Conservation (phyloP, 2,329 filamentous ascomycete genomes). For the Xylaria sp. region DNA sequence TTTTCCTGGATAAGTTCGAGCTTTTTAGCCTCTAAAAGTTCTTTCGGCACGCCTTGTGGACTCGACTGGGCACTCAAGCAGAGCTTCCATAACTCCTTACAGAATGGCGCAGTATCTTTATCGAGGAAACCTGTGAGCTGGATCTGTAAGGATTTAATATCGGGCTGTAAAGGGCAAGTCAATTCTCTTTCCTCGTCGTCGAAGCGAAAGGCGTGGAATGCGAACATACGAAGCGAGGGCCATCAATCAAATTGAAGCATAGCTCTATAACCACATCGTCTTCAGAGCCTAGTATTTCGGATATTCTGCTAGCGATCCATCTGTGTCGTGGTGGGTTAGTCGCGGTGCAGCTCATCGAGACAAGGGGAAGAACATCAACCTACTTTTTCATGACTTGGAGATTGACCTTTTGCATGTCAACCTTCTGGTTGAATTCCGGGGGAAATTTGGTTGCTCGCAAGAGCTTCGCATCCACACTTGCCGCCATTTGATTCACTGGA, state of each 20-base stretch:
- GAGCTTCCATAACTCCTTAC: conserved; percentile 91
- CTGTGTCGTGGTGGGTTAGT: conserved; percentile 51
- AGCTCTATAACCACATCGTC: conserved; percentile 96
- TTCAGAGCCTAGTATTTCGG: conserved; percentile 85
- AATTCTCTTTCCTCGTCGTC: neutral
- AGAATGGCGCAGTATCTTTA: conserved; percentile 86
- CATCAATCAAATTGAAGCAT: conserved; percentile 49
- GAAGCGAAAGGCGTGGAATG: neutral
- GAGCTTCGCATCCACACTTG: conserved; percentile 86
- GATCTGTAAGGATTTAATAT: conserved; percentile 95
- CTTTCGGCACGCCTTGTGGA: conserved; percentile 89
- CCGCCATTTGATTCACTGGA: conserved; percentile 64
- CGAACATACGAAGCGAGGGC: conserved; percentile 29
- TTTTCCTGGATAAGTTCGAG: conserved; percentile 93
- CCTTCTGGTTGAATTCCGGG: conserved; percentile 89
- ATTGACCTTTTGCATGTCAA: conserved; percentile 97
- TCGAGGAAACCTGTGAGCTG: conserved; percentile 94
- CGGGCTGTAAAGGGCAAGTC: conserved; percentile 65
- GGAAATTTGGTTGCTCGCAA: conserved; percentile 93
- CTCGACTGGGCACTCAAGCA: conserved; percentile 88
- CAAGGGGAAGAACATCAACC: conserved; percentile 41
- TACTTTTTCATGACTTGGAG: conserved; percentile 97
- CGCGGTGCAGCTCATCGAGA: neutral
- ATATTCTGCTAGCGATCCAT: conserved; percentile 92
- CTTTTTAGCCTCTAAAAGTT: conserved; percentile 95